Evolutionary conservation across 106 monocot species (phyloP).

Genomic region (Dioscorea dumetorum): DNA sequence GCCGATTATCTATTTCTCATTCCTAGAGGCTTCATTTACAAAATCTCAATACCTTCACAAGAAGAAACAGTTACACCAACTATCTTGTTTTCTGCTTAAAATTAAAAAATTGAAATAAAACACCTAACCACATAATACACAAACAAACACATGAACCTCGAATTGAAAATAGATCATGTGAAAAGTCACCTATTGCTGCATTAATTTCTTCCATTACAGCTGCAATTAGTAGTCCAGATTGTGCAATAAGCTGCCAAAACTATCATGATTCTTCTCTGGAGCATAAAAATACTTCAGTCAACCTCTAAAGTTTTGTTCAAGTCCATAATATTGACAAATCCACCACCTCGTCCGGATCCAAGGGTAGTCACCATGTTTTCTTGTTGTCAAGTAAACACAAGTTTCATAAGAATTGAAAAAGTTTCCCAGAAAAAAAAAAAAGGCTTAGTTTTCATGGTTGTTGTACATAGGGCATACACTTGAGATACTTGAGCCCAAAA

Average conservation of each 20-base stretch:
- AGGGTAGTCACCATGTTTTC: constrained; percentile 82
- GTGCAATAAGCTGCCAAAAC: constrained; percentile 50
- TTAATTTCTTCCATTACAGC: constrained; percentile 31
- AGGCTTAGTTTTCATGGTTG: no score
- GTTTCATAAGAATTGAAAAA: background rate
- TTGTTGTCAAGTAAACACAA: constrained; percentile 39
- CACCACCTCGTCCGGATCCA: constrained; percentile 59
- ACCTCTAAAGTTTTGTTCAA: constrained; percentile 37
- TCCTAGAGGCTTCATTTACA: no score
- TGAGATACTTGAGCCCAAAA: constrained; percentile 40
- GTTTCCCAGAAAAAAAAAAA: background rate
- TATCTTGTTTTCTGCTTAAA: background rate
- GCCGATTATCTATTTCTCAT: no score
- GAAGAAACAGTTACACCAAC: no score
- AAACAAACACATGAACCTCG: background rate
- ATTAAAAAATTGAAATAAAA: background rate
- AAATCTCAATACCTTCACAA: no score
- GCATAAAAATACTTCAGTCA: background rate
- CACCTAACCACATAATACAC: background rate
- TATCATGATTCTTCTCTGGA: constrained; percentile 12
- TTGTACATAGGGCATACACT: constrained; percentile 41
- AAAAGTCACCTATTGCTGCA: constrained; percentile 67
- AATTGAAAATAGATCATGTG: background rate
- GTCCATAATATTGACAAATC: constrained; percentile 52
- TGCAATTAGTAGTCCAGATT: constrained; percentile 70